Evolutionary conservation across 1,284 basidiomycete genomes (phyloP).

Genomic region (Lentinula novae-zelandiae): DNA sequence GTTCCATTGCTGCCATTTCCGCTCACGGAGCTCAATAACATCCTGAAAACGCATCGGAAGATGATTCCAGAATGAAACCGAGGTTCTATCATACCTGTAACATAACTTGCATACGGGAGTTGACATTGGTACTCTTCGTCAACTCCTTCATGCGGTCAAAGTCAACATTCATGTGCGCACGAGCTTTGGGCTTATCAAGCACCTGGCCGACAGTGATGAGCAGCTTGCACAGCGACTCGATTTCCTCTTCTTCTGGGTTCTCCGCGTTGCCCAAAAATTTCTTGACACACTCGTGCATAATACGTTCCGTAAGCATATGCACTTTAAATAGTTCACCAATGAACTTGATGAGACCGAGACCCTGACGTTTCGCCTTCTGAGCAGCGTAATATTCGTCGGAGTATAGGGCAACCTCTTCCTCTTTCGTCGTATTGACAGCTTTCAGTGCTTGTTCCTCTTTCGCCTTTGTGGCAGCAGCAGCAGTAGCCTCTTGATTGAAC

Average conservation of each 20-base stretch:
- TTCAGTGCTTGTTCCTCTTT: constrained; percentile 41
- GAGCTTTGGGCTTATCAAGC: constrained; percentile 79
- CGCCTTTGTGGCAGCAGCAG: constrained; percentile 54
- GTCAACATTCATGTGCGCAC: constrained; percentile 90
- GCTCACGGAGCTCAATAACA: constrained; percentile 83
- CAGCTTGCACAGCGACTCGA: constrained; percentile 94
- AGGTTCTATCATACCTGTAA: constrained; percentile 62
- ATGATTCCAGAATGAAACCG: constrained; percentile 15
- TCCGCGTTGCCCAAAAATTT: constrained; percentile 90
- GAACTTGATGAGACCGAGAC: constrained; percentile 95
- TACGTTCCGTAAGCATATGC: constrained; percentile 90
- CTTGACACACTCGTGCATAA: constrained; percentile 97
- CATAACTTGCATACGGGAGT: constrained; percentile 93
- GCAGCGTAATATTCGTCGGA: constrained; percentile 97
- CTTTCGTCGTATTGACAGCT: constrained; percentile 54
- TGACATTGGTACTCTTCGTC: constrained; percentile 69
- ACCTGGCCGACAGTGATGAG: constrained; percentile 84
- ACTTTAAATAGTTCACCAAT: constrained; percentile 98
- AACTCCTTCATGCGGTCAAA: constrained; percentile 88
- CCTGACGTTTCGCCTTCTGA: constrained; percentile 95
- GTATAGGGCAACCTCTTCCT: constrained; percentile 66
- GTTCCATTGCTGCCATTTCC: constrained; percentile 79
- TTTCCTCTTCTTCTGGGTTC: constrained; percentile 96
- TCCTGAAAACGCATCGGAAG: constrained; percentile 47
- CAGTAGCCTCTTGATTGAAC: constrained; percentile 69